Conservation (phyloP, 2,329 filamentous ascomycete species). For the Penicillium sp. region DNA sequence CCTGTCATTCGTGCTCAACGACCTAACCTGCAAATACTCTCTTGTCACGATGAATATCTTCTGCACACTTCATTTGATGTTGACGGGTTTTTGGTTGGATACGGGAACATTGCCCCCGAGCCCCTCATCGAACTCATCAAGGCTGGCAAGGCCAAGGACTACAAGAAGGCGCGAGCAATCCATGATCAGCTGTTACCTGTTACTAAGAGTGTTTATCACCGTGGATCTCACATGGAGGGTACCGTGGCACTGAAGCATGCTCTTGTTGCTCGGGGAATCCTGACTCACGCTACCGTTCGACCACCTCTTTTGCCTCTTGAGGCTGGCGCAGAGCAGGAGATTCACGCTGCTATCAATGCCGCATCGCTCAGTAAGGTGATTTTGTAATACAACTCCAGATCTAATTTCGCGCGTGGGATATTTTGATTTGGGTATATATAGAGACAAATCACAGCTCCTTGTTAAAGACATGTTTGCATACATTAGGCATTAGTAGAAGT, state of each 20-base stretch:
- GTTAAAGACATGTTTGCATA: background rate
- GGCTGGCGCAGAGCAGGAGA: slow-evolving; percentile 17
- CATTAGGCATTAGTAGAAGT: background rate
- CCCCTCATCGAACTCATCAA: slow-evolving; percentile 51
- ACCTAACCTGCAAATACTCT: slow-evolving; percentile 51
- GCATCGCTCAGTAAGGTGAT: slow-evolving; percentile 13
- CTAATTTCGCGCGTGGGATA: slow-evolving; percentile 13
- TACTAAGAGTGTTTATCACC: slow-evolving; percentile 55
- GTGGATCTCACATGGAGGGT: slow-evolving; percentile 56
- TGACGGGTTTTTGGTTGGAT: slow-evolving; percentile 55
- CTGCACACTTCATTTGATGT: slow-evolving; percentile 54
- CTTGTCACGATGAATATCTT: slow-evolving; percentile 55
- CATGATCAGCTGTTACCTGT: slow-evolving; percentile 53
- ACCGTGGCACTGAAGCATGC: slow-evolving; percentile 54
- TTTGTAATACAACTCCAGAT: slow-evolving; percentile 29
- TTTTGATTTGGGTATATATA: background rate
- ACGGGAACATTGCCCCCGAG: slow-evolving; percentile 54
- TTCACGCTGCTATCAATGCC: slow-evolving; percentile 15
- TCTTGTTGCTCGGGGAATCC: slow-evolving; percentile 51
- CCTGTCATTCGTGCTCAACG: slow-evolving; percentile 51
- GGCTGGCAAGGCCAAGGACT: slow-evolving; percentile 52
- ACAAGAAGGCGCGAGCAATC: slow-evolving; percentile 48
- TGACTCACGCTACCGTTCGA: slow-evolving; percentile 52
- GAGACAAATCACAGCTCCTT: background rate
- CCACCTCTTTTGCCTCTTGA: slow-evolving; percentile 45